Base-by-base conservation (phyloP, 2,329 filamentous ascomycete species). In the Monosporascus sp. region DNA sequence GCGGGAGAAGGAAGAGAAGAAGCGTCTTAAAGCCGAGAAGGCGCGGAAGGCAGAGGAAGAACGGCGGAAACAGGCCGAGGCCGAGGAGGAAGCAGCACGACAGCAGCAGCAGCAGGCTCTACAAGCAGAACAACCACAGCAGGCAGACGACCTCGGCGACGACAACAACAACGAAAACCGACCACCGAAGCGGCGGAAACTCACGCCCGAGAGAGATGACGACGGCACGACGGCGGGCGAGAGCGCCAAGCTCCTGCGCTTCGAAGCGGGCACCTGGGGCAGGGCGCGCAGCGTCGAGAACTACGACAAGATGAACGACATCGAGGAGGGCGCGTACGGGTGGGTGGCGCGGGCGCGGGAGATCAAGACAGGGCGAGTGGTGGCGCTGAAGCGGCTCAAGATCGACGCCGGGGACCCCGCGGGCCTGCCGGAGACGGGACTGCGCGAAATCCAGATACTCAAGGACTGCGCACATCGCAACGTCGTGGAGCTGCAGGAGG, bases 311-410 rank as follows among this genome's bases (percentile, higher is more conserved):
- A 78, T 99, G 53, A 99, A 99, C 70, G 89, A 94, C 68, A 99
- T 99, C 64, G 94, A 97, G 71, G 94, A 99, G 74, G 94, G 94
- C 37, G 91, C 91, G 8, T 99, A 99, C 71, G 94, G 94, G 46
- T 93, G 87, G 82, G 94, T 99, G 5, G 92, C 92, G 51, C 81
- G 94, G 54, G 94, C 91, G 14, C 86, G 80, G 57, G 87, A 95
- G 63, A 77, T 80, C 35, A 74, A 77, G 4, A 93, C 89, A 0
- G 88, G 89, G 36, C 82, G 87, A 53, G 80, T 99, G 7, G 92
- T 97, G 20, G 94, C 94, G 15, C 76, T 99, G 59, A 99, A 99
- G 77, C 87, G 91, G 67, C 79, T 97, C 53, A 99, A 99, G 77
- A 84, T 96, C 71, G 90, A 97, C 66, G 75, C 82, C 46, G 81